Conservation (phyloP, 2,329 filamentous ascomycete genomes). For the Hymenoscyphus scutula region DNA sequence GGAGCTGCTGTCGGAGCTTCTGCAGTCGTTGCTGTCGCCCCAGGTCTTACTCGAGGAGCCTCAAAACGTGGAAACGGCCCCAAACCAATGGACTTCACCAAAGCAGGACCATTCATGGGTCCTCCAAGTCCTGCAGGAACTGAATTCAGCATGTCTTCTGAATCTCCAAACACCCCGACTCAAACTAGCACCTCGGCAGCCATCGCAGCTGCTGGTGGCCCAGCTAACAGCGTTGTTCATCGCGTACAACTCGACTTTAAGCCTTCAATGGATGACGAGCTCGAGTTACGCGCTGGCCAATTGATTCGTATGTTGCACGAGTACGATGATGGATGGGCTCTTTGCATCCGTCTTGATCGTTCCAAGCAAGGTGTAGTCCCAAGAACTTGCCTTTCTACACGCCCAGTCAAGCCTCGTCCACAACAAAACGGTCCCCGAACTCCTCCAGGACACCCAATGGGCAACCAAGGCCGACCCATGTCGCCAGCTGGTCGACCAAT, state of each 20-base stretch:
- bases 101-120: conserved; percentile 37
- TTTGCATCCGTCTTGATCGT: conserved; percentile 87
- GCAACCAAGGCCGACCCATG: conserved; percentile 21
- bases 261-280: conserved; percentile 88
- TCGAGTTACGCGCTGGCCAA: conserved; percentile 76
- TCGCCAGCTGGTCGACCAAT: conserved; percentile 20
- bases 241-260: conserved; percentile 93
- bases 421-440: conserved; percentile 33
- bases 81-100: conserved; percentile 51
- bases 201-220: conserved; percentile 61
- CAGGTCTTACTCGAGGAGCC: conserved; percentile 49
- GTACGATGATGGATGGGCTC: conserved; percentile 97
- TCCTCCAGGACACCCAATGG: conserved; percentile 20
- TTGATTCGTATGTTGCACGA: conserved; percentile 88
- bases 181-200: conserved; percentile 53
- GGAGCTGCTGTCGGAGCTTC: conserved; percentile 28
- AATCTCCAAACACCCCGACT: conserved; percentile 46
- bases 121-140: conserved; percentile 62
- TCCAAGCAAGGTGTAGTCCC: conserved; percentile 91
- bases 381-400: conserved; percentile 86
- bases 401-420: conserved; percentile 64
- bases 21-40: conserved; percentile 26
- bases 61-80: conserved; percentile 55
- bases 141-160: conserved; percentile 59
- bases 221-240: conserved; percentile 66